Conservation (phyloP, 1,139 yeast genomes). For the Pichiaceae sp. region DNA sequence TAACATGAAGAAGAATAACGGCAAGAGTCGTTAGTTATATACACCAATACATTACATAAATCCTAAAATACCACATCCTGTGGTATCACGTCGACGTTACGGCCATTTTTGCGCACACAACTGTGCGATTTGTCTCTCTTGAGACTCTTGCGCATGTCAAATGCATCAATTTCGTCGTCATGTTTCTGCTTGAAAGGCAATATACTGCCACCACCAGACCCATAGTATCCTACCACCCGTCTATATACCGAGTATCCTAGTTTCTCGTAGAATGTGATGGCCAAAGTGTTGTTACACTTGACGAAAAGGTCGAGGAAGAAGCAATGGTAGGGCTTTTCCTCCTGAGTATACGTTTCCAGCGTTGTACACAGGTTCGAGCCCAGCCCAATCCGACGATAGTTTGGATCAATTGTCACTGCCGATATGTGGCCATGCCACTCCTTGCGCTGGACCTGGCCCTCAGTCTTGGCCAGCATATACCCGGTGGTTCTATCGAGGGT, state of each 20-base stretch:
- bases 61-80: slow-evolving; percentile 43
- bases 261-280: slow-evolving; percentile 74
- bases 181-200: slow-evolving; percentile 33
- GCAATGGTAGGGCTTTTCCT: slow-evolving; percentile 58
- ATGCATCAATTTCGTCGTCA: slow-evolving; percentile 76
- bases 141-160: slow-evolving; percentile 68
- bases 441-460: slow-evolving; percentile 50
- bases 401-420: slow-evolving; percentile 84
- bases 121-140: slow-evolving; percentile 43
- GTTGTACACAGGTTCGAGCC: slow-evolving; percentile 73
- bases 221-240: slow-evolving; percentile 87
- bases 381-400: slow-evolving; percentile 75
- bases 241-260: slow-evolving; percentile 80
- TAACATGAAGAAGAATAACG: slow-evolving; percentile 3
- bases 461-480: slow-evolving; percentile 95
- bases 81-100: slow-evolving; percentile 50
- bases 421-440: slow-evolving; percentile 98
- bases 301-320: slow-evolving; percentile 88
- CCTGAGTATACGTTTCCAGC: slow-evolving; percentile 64
- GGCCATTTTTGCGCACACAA: slow-evolving; percentile 53
- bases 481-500: slow-evolving; percentile 42
- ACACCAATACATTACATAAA: background rate
- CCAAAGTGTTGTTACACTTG: slow-evolving; percentile 72
- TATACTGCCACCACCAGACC: slow-evolving; percentile 23
- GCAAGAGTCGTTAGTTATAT: background rate